phyloP scores from a whole-genome alignment of 768 basidiomycete species.

The Rubroboletus satanas region DNA sequence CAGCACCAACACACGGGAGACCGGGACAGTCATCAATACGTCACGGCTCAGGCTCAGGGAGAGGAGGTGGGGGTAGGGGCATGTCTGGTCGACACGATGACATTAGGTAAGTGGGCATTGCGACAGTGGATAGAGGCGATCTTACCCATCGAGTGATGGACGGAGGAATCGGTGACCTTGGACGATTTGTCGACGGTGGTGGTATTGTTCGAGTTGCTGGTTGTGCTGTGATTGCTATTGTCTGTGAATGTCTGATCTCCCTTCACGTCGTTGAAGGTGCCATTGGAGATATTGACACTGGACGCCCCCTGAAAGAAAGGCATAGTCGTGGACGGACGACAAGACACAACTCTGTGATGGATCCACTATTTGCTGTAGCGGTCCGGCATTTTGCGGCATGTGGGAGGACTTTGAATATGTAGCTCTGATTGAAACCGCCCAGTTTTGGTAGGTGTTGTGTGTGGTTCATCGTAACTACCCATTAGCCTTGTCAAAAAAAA shows the following conservation, averaged over 20 bases:
- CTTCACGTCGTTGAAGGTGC: conserved; percentile 20
- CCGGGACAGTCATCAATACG: background rate
- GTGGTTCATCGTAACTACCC: no score
- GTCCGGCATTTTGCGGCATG: background rate
- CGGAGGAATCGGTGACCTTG: conserved; percentile 18
- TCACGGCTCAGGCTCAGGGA: conserved; percentile 3
- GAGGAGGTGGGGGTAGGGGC: background rate
- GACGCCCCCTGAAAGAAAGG: conserved; percentile 26
- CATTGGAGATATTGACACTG: conserved; percentile 12
- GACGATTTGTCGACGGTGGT: conserved; percentile 13
- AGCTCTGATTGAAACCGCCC: background rate
- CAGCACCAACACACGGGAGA: background rate
- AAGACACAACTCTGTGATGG: no score
- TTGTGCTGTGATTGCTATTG: conserved; percentile 17
- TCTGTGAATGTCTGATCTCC: conserved; percentile 17
- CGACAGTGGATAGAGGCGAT: background rate
- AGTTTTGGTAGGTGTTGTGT: no score
- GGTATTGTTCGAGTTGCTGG: conserved; percentile 18
- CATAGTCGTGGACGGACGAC: conserved; percentile 2
- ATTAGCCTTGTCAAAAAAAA: no score
- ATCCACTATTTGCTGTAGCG: no score
- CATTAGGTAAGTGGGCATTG: background rate
- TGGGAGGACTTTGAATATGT: background rate
- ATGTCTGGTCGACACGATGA: background rate
- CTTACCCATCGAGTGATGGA: conserved; percentile 25